A percentile compares a stretch with the other conserved stretches of the same genome.
These are phyloP conservation scores for Phytophthora rubi DNA, from an alignment of 352 stramenopile genomes.

Conservation along the genomic window DNA sequence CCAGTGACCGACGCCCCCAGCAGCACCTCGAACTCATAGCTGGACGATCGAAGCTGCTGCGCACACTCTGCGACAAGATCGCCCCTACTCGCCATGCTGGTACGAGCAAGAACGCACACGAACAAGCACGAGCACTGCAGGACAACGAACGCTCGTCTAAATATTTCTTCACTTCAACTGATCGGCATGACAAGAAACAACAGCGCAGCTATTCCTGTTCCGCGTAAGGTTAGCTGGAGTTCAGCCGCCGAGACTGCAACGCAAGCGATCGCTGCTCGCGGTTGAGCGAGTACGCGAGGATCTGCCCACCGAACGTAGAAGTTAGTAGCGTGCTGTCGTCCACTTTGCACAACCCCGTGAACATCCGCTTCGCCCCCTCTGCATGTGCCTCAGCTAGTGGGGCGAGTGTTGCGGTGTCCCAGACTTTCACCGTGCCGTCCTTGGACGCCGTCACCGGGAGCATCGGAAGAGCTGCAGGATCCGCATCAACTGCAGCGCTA, in stretches of 20 bases:
- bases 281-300: constrained; percentile 56
- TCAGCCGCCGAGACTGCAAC: constrained; percentile 8
- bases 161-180: constrained; percentile 26
- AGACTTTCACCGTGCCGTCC: constrained; percentile 79
- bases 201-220: constrained; percentile 30
- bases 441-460: constrained; percentile 77
- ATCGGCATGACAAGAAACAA: constrained; percentile 3
- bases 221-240: constrained; percentile 11
- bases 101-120: not conserved
- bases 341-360: constrained; percentile 62
- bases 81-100: constrained; percentile 14
- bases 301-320: constrained; percentile 58
- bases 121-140: not conserved
- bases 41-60: constrained; percentile 51
- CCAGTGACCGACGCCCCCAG: constrained; percentile 46
- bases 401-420: constrained; percentile 44
- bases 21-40: constrained; percentile 69
- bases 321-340: constrained; percentile 48
- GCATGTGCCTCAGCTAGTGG: constrained; percentile 58
- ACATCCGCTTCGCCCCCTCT: constrained; percentile 54
- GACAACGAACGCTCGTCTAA: constrained; percentile 10
- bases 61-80: constrained; percentile 54
- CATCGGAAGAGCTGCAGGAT: constrained; percentile 19
- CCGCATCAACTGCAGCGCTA: not conserved
- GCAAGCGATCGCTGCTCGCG: constrained; percentile 31